Conservation (phyloP, 306 rosid species). For the Canavalia gladiata region DNA sequence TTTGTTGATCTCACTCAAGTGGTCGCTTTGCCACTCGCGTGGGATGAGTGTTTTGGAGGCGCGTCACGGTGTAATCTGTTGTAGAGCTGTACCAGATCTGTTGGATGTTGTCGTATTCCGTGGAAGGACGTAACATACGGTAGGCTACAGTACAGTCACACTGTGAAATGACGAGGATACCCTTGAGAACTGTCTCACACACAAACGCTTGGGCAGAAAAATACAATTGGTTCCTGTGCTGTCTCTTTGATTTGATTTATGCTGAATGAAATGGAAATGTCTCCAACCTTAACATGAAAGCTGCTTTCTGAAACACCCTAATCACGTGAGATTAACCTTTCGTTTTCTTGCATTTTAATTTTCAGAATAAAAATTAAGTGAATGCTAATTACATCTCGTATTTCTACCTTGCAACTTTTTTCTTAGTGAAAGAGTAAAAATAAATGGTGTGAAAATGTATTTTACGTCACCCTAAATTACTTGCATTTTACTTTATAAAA, state of each 20-base stretch:
- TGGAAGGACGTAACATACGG: slow-evolving; percentile 41
- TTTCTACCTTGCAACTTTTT: background rate
- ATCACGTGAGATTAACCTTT: background rate
- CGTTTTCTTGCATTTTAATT: background rate
- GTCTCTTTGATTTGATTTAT: slow-evolving; percentile 7
- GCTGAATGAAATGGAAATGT: background rate
- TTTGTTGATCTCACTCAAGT: no score
- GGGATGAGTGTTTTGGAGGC: background rate
- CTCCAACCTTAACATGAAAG: slow-evolving; percentile 1
- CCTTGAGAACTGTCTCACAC: background rate
- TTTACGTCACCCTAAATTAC: background rate
- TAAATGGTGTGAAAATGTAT: background rate
- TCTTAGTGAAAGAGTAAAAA: no score
- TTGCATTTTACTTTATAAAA: background rate
- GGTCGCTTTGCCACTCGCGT: background rate
- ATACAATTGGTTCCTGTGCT: background rate
- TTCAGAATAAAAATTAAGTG: background rate
- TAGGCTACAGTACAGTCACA: background rate
- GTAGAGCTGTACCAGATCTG: slow-evolving; percentile 16
- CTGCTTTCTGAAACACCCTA: background rate
- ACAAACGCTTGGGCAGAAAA: background rate
- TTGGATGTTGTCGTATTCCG: slow-evolving; percentile 38
- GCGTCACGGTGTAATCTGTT: background rate
- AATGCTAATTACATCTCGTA: background rate
- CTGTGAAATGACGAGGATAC: background rate